phyloP scores from a whole-genome alignment of 2,329 filamentous ascomycete species.

The Talaromyces pinophilus region DNA sequence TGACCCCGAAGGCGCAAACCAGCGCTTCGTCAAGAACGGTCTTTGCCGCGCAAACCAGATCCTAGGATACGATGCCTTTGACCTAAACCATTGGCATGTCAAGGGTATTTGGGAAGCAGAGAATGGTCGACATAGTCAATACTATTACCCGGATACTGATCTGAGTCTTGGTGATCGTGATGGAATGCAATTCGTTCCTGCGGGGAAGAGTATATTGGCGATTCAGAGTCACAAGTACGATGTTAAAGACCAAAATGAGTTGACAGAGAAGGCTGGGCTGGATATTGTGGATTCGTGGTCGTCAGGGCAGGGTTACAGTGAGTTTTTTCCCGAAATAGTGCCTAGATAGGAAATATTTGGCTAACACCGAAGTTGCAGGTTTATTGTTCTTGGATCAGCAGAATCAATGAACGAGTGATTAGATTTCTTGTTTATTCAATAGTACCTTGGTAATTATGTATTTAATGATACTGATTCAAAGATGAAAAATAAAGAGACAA shows the following conservation, averaged over 20 bases:
- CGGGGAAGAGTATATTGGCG: not conserved
- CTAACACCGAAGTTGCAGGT: not conserved
- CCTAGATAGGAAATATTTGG: not conserved
- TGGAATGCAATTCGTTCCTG: not conserved
- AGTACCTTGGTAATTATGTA: not conserved
- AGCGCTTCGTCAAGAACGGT: slow-evolving; percentile 1
- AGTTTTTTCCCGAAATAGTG: not conserved
- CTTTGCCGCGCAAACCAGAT: slow-evolving; percentile 61
- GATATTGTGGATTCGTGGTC: slow-evolving; percentile 3
- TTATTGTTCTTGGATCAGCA: not conserved
- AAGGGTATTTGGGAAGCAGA: slow-evolving; percentile 53
- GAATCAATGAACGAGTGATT: too few species aligned
- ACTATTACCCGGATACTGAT: slow-evolving; percentile 17
- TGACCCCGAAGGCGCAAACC: slow-evolving; percentile 35
- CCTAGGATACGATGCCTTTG: slow-evolving; percentile 67
- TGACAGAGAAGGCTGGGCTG: not conserved
- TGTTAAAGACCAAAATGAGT: not conserved
- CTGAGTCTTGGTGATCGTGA: not conserved
- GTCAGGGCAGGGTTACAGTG: not conserved
- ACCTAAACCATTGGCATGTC: slow-evolving; percentile 70
- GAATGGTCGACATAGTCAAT: slow-evolving; percentile 24
- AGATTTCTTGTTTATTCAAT: not conserved
- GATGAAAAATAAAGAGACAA: not conserved
- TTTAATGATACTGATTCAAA: not conserved
- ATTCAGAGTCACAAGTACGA: slow-evolving; percentile 5